A percentile compares a stretch with the other conserved stretches of the same genome.
phyloP scores from a whole-genome alignment of 2,329 filamentous ascomycete genomes.

The Thielaviopsis populi region DNA sequence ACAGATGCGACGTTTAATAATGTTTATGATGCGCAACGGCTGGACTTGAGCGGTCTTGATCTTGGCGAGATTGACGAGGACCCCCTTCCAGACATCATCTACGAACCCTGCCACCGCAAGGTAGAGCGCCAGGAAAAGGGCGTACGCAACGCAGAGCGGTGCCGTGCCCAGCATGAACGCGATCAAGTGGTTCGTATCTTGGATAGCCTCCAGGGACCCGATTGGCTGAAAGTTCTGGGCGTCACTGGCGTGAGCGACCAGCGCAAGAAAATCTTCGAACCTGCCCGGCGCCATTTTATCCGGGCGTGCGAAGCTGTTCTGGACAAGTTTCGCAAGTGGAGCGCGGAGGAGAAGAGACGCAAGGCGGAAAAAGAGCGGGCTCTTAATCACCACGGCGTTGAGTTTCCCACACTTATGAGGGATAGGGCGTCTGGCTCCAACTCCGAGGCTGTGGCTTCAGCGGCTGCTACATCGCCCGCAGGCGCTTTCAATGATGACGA shows the following conservation, averaged over 20 bases:
- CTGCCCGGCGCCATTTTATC: constrained; percentile 73
- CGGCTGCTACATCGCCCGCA: constrained; percentile 13
- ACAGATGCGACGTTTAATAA: constrained; percentile 41
- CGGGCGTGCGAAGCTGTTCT: constrained; percentile 66
- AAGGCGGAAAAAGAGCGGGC: constrained; percentile 58
- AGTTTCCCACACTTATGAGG: constrained; percentile 10
- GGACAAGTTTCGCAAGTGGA: constrained; percentile 79
- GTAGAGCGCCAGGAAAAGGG: constrained; percentile 46
- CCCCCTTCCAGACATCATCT: constrained; percentile 41
- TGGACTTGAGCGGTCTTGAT: constrained; percentile 41
- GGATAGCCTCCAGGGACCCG: constrained; percentile 73
- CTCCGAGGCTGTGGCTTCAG: constrained; percentile 20
- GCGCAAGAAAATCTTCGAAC: constrained; percentile 74
- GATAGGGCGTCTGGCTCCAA: constrained; percentile 19
- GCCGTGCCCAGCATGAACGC: constrained; percentile 50
- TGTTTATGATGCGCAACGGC: constrained; percentile 39
- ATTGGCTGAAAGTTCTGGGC: constrained; percentile 88
- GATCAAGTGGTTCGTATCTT: constrained; percentile 51
- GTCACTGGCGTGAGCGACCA: constrained; percentile 73
- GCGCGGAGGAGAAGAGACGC: constrained; percentile 71
- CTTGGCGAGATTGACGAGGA: constrained; percentile 34
- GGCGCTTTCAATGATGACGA: constrained; percentile 18
- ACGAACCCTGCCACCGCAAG: constrained; percentile 39
- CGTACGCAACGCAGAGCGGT: constrained; percentile 49
- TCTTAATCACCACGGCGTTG: constrained; percentile 23